Evolutionary conservation across 345 rosid genomes (phyloP).

Genomic region (Citrus inodora): DNA sequence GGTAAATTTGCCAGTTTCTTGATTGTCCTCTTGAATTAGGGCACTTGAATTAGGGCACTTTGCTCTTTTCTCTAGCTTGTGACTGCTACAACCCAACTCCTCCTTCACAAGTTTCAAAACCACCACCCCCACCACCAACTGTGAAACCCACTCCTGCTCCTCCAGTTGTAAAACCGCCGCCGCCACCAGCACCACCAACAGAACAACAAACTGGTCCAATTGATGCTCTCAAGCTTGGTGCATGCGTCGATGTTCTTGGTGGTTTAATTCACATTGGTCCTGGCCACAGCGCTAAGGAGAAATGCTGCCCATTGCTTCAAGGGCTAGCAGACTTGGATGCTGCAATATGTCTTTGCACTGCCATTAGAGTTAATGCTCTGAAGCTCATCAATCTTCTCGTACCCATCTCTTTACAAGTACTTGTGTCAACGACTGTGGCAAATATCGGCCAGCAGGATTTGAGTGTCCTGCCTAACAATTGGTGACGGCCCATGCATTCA

Average conservation of each 20-base stretch:
- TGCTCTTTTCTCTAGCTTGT: slow-evolving; percentile 29
- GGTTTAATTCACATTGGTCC: slow-evolving; percentile 25
- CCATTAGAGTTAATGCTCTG: slow-evolving; percentile 70
- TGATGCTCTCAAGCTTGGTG: slow-evolving; percentile 38
- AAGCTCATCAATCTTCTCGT: slow-evolving; percentile 51
- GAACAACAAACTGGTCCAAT: slow-evolving; percentile 45
- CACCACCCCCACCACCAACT: neutral
- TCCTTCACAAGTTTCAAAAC: slow-evolving; percentile 15
- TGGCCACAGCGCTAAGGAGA: slow-evolving; percentile 61
- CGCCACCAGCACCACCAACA: slow-evolving; percentile 21
- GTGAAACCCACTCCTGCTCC: slow-evolving; percentile 9
- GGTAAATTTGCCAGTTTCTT: neutral
- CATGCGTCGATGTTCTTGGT: slow-evolving; percentile 84
- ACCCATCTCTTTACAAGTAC: slow-evolving; percentile 80
- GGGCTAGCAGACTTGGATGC: slow-evolving; percentile 77
- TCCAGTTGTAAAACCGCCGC: neutral
- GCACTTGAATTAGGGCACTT: slow-evolving; percentile 18
- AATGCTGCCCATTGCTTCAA: slow-evolving; percentile 81
- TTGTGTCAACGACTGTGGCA: slow-evolving; percentile 65
- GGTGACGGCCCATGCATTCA: neutral
- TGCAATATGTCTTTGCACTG: slow-evolving; percentile 86
- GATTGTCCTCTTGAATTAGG: slow-evolving; percentile 27
- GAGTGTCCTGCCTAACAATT: slow-evolving; percentile 42
- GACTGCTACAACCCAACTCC: slow-evolving; percentile 18
- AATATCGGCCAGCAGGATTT: slow-evolving; percentile 53